A percentile compares a stretch with the other conserved stretches of the same genome.
Conservation (phyloP, 768 basidiomycete genomes). For the Boletus vermiculosoides region DNA sequence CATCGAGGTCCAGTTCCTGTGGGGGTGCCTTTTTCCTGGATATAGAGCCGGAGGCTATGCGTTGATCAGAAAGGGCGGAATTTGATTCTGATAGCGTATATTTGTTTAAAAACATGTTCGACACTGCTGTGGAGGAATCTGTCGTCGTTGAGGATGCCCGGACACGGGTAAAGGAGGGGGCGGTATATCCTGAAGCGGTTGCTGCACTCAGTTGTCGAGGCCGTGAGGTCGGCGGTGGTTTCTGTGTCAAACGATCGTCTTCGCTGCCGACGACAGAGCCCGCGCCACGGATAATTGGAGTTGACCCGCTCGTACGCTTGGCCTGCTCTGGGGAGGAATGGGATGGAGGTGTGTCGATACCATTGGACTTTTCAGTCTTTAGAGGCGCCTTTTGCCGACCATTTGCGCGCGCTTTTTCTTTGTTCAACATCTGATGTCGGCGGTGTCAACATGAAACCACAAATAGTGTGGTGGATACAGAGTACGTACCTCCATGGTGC, state of each 20-base stretch:
- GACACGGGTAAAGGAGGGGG: slow-evolving; percentile 26
- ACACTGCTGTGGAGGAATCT: slow-evolving; percentile 18
- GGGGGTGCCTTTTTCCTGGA: slow-evolving; percentile 26
- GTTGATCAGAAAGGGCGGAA: slow-evolving; percentile 30
- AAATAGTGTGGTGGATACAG: slow-evolving; percentile 17
- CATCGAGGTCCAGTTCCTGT: slow-evolving; percentile 30
- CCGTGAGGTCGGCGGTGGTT: slow-evolving; percentile 38
- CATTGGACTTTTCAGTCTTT: slow-evolving; percentile 26
- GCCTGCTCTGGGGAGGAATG: slow-evolving; percentile 22
- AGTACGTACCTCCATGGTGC: slow-evolving; percentile 83
- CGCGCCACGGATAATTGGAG: slow-evolving; percentile 52
- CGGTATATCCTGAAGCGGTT: slow-evolving; percentile 36
- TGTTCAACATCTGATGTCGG: slow-evolving; percentile 60
- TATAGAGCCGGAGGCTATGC: slow-evolving; percentile 21
- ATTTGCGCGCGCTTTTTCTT: slow-evolving; percentile 53
- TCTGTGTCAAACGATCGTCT: slow-evolving; percentile 35
- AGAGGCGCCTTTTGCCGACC: slow-evolving; percentile 26
- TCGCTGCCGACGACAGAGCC: slow-evolving; percentile 69
- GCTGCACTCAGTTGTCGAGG: slow-evolving; percentile 48
- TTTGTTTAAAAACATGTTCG: slow-evolving; percentile 22
- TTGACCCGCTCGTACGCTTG: slow-evolving; percentile 32
- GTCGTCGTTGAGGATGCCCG: slow-evolving; percentile 37
- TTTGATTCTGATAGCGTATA: slow-evolving; percentile 31
- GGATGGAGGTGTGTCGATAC: slow-evolving; percentile 12
- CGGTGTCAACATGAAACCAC: slow-evolving; percentile 8